phyloP scores from a whole-genome alignment of 139 green algal species.

The Dunaliella sp. region DNA sequence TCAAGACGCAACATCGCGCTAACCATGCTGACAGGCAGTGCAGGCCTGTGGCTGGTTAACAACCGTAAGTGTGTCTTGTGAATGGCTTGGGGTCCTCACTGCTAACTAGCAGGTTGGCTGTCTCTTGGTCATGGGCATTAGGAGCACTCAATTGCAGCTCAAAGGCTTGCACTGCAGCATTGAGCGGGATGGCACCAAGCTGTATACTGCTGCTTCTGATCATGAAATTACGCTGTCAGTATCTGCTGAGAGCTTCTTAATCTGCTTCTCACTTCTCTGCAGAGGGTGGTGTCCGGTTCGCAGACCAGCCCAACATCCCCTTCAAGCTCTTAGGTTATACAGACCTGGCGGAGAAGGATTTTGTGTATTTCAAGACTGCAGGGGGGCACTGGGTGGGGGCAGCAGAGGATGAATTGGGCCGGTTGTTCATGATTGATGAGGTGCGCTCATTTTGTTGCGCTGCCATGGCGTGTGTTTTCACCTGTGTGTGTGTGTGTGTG shows the following conservation, averaged over 20 bases:
- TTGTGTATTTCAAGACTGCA: conserved; percentile 50
- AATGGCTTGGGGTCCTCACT: not conserved
- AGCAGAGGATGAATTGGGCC: conserved; percentile 41
- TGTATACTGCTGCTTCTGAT: not conserved
- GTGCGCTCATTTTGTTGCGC: too few species aligned
- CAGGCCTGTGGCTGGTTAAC: conserved; percentile 45
- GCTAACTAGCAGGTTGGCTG: too few species aligned
- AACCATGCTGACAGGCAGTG: conserved; percentile 39
- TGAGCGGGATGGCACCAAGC: not conserved
- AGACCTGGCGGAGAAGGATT: conserved; percentile 39
- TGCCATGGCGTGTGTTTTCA: not conserved
- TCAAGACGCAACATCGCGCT: conserved; percentile 46
- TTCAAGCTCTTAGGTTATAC: conserved; percentile 36
- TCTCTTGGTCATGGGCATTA: too few species aligned
- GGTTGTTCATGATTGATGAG: conserved; percentile 61
- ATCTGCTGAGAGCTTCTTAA: too few species aligned
- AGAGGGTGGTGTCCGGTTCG: conserved; percentile 26
- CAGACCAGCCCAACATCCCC: conserved; percentile 28
- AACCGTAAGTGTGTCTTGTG: conserved; percentile 33
- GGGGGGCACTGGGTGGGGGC: conserved; percentile 50
- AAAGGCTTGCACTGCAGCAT: too few species aligned
- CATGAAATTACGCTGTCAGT: not conserved
- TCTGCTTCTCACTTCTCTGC: too few species aligned
- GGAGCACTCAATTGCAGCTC: too few species aligned
- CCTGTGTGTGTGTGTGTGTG: not conserved